Base-by-base conservation (phyloP, 1,284 basidiomycete species). In the Marasmius oreades region DNA sequence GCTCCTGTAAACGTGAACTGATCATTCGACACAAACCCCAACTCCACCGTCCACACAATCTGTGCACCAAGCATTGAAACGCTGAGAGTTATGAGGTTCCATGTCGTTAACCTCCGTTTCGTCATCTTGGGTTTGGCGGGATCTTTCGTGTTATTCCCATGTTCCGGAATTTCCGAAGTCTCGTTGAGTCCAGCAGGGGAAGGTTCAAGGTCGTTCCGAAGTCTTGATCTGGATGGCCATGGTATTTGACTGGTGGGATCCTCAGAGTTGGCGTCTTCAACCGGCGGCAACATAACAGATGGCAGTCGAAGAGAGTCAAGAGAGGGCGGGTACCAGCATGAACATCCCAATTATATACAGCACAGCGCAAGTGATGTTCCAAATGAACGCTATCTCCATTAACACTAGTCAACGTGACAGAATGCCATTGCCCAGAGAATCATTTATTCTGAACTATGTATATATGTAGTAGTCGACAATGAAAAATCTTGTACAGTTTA, bases 1-100 rank as follows among this genome's bases (percentile, higher is more conserved):
- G 64, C 54, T 60, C 28, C 60, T 51, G 47, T 51, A 57, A 39
- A 18, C 51, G n/a, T 23, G 20, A 61, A 18, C 56, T 24, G 42
- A n/a, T 31, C 24, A 5, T 12, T n/a, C 23, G 31, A 33, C 55
- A 71, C 85, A 62, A 64, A 92, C 90, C 91, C 92, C 22, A 95
- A 81, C 67, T 95, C 93, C 6, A 95, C 86, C 0, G 91, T 93
- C 93, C 93, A 95, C 1, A 91, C 86, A 23, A 95, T 85, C 74
- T 98, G 95, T 33, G 95, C 92, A 10, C 96, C 95, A 24, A 81
- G 86, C 89, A 92, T 92, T n/a, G 88, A 86, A 59, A 91, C 81
- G 65, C 85, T 89, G 61, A 92, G 74, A 1, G 87, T 87, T 63
- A 90, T 79, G 59, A 92, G 79, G 67, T 90, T 81, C 79, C 85